These are phyloP conservation scores for Cyberlindnera maclurae DNA, from an alignment of 805 yeast genomes.

Conservation along the genomic window DNA sequence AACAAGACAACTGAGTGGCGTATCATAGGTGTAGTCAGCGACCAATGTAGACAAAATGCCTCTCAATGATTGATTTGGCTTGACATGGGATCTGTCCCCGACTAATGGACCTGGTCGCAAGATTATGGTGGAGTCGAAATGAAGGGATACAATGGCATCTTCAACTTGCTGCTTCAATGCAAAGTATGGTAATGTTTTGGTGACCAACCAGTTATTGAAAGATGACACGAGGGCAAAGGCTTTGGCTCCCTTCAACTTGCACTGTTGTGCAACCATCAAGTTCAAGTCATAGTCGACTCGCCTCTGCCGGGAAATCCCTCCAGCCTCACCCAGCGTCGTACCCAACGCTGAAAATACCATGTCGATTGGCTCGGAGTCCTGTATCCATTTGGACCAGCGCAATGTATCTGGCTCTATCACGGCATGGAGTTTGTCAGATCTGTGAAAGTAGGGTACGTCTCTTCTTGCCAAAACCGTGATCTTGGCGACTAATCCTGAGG, in stretches of 20 bases:
- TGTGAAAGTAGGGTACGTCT: conserved; percentile 1
- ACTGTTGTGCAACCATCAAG: conserved; percentile 56
- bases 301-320: conserved; percentile 57
- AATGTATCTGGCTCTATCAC: conserved; percentile 39
- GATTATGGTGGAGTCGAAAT: conserved; percentile 61
- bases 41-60: conserved; percentile 9
- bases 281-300: conserved; percentile 69
- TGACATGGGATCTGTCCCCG: conserved; percentile 16
- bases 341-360: conserved; percentile 61
- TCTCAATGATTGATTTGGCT: conserved; percentile 3
- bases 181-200: conserved; percentile 49
- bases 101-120: conserved; percentile 65
- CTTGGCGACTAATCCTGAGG: conserved; percentile 4
- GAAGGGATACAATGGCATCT: conserved; percentile 48
- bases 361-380: conserved; percentile 4
- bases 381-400: conserved; percentile 42
- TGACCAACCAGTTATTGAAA: conserved; percentile 45
- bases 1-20: conserved; percentile 7
- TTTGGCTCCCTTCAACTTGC: conserved; percentile 53
- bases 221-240: conserved; percentile 60
- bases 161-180: conserved; percentile 69
- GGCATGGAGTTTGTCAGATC: conserved; percentile 28
- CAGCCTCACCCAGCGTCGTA: conserved; percentile 63
- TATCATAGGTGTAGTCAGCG: conserved; percentile 12
- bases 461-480: conserved; percentile 10